phyloP scores from a whole-genome alignment of 495 filamentous ascomycete species.

The Coniosporium apollinis region DNA sequence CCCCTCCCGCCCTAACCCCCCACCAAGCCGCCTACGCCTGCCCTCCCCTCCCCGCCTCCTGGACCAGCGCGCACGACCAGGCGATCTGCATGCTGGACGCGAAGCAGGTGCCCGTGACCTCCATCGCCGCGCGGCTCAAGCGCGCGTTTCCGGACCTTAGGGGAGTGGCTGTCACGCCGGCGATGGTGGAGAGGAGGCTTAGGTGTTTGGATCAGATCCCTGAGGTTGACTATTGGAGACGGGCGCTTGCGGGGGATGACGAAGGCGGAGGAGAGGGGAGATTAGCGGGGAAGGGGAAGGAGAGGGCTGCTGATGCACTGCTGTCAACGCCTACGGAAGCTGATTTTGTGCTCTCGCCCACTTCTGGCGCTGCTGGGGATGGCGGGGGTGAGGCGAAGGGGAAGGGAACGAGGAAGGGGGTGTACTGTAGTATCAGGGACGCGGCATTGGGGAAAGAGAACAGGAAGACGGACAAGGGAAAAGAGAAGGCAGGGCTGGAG shows the following conservation, averaged over 20 bases:
- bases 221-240: slow-evolving; percentile 10
- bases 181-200: slow-evolving; percentile 10
- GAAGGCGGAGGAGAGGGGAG: no score
- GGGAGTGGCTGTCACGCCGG: slow-evolving; percentile 5
- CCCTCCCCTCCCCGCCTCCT: slow-evolving; percentile 6
- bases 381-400: no score
- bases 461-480: no score
- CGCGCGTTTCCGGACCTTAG: slow-evolving; percentile 5
- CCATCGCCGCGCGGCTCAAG: slow-evolving; percentile 5
- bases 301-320: no score
- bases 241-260: slow-evolving; percentile 1
- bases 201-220: slow-evolving; percentile 10
- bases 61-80: slow-evolving; percentile 9
- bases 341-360: no score
- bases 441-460: no score
- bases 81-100: slow-evolving; percentile 11
- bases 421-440: no score
- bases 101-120: slow-evolving; percentile 2
- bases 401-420: no score
- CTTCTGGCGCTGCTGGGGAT: no score
- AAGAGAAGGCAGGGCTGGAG: no score
- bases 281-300: no score
- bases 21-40: background rate
- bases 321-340: no score
- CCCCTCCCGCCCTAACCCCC: background rate